Evolutionary conservation across 148 eudicot genomes (phyloP).

Genomic region (Silene conica): DNA sequence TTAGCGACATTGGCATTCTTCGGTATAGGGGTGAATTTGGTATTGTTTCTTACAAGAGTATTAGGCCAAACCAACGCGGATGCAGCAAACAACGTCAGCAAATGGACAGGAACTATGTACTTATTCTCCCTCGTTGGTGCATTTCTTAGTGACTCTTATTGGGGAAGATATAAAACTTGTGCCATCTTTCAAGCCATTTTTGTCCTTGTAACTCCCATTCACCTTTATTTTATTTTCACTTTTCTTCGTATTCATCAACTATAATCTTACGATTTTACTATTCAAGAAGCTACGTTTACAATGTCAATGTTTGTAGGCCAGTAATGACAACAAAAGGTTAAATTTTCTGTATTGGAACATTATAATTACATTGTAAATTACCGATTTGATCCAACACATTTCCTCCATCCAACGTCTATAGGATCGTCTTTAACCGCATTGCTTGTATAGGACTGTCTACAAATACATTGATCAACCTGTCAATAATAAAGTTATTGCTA

Average conservation of each 20-base stretch:
- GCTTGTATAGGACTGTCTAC: no score
- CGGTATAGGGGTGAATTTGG: constrained; percentile 70
- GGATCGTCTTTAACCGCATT: neutral
- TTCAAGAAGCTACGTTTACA: no score
- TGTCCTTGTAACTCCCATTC: constrained; percentile 40
- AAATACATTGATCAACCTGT: no score
- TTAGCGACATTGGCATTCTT: constrained; percentile 69
- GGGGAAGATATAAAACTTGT: constrained; percentile 73
- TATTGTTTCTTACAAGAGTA: constrained; percentile 64
- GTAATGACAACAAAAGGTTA: no score
- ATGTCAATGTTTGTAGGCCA: no score
- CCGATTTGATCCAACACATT: neutral
- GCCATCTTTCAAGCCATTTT: constrained; percentile 66
- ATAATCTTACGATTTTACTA: no score
- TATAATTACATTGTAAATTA: neutral
- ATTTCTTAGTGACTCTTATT: constrained; percentile 75
- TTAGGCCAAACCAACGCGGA: constrained; percentile 64
- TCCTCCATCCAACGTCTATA: neutral
- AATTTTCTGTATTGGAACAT: no score
- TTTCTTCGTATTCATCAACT: neutral
- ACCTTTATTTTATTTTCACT: neutral
- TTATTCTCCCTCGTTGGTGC: constrained; percentile 70
- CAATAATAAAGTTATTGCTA: no score
- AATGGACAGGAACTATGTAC: constrained; percentile 81
- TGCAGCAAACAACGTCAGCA: constrained; percentile 76